Evolutionary conservation across 208 protist species (phyloP).

Genomic region (Trichomonas vaginalis): DNA sequence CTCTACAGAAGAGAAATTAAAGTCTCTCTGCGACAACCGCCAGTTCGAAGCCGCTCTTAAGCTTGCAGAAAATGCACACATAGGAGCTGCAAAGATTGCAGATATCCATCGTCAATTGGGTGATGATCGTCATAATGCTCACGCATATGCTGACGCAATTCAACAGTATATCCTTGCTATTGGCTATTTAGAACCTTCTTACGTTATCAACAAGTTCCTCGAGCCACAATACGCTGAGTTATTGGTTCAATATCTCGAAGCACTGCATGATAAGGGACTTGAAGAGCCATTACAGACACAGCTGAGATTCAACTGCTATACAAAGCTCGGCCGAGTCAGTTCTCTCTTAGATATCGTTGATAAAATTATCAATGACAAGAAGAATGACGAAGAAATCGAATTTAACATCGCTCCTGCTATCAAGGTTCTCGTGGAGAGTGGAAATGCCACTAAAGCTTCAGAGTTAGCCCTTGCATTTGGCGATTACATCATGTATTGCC

Average conservation of each 20-base stretch:
- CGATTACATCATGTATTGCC: no score
- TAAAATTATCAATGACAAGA: not conserved
- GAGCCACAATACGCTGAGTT: not conserved
- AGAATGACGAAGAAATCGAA: not conserved
- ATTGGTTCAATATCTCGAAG: not conserved
- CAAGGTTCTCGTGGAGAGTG: not conserved
- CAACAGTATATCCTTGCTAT: not conserved
- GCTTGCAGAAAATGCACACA: not conserved
- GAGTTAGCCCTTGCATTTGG: not conserved
- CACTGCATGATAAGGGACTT: not conserved
- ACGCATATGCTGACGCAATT: not conserved
- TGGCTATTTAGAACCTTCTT: not conserved
- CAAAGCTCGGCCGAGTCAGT: not conserved
- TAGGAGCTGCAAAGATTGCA: not conserved
- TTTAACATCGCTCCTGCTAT: conserved; percentile 23
- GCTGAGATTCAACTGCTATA: conserved; percentile 22
- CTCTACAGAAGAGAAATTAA: not conserved
- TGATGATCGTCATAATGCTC: not conserved
- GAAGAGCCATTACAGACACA: conserved; percentile 5
- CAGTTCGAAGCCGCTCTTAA: not conserved
- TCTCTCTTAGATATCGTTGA: not conserved
- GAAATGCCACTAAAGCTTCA: not conserved
- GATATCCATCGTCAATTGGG: not conserved
- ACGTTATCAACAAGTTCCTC: not conserved
- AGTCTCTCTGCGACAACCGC: not conserved